Evolutionary conservation across 192 early-diverging fungal species (phyloP).

Genomic region (Backusella australiensis): DNA sequence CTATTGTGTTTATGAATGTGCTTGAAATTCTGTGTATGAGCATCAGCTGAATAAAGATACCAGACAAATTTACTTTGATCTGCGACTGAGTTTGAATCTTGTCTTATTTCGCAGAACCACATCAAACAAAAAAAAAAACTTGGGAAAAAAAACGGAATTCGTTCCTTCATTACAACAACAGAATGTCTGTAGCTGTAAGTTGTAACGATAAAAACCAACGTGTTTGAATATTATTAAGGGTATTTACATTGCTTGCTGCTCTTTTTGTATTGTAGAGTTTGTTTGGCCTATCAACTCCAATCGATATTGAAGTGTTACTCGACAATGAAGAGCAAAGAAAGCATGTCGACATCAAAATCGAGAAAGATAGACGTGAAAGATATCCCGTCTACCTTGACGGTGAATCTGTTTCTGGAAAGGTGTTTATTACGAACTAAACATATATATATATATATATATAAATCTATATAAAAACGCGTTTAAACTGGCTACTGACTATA

Average conservation of each 20-base stretch:
- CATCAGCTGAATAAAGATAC: not conserved
- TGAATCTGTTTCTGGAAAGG: slow-evolving; percentile 92
- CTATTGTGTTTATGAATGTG: not conserved
- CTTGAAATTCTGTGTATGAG: not conserved
- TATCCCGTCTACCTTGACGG: slow-evolving; percentile 97
- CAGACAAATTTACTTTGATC: not conserved
- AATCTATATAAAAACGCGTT: not conserved
- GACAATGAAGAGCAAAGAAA: slow-evolving; percentile 87
- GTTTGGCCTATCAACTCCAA: slow-evolving; percentile 79
- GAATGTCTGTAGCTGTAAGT: slow-evolving; percentile 3
- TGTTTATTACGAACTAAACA: slow-evolving; percentile 30
- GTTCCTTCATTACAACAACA: not conserved
- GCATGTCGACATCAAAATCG: slow-evolving; percentile 89
- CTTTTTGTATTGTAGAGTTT: slow-evolving; percentile 44
- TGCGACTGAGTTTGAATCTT: not conserved
- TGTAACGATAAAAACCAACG: not conserved
- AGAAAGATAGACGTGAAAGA: slow-evolving; percentile 89
- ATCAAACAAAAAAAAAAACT: not conserved
- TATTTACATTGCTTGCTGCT: not conserved
- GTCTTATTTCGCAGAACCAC: not conserved
- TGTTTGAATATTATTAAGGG: not conserved
- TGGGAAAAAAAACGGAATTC: not conserved
- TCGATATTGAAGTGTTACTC: slow-evolving; percentile 87
- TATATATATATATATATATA: not conserved
- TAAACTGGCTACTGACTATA: not conserved